Percentiles rank a stretch among this genome's conserved stretches.
phyloP scores from a whole-genome alignment of 83 land plant genomes.

The Picea engelmannii region DNA sequence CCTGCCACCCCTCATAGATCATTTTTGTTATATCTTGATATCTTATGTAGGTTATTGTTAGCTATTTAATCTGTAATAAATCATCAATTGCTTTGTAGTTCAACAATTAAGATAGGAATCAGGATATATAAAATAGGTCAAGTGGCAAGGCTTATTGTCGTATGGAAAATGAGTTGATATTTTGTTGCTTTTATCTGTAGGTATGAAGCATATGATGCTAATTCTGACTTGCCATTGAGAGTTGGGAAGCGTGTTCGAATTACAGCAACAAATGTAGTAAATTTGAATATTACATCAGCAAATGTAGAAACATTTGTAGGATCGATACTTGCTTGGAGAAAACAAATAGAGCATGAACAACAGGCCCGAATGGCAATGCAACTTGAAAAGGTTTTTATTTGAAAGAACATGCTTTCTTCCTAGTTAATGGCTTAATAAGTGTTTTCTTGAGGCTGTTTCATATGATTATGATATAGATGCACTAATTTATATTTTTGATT shows the following conservation, averaged over 20 bases:
- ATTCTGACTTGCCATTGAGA: constrained; percentile 38
- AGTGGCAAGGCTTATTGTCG: no score
- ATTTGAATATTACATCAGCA: constrained; percentile 84
- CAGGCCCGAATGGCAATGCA: constrained; percentile 47
- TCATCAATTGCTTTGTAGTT: no score
- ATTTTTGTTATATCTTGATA: no score
- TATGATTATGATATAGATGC: not conserved
- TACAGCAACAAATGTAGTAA: constrained; percentile 81
- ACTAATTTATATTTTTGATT: not conserved
- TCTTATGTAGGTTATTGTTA: no score
- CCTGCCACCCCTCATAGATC: no score
- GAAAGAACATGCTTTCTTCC: constrained; percentile 4
- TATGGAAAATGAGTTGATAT: no score
- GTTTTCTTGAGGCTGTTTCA: not conserved
- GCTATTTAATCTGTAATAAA: no score
- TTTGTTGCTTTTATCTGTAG: constrained; percentile 35
- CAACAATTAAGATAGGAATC: no score
- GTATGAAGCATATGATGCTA: constrained; percentile 80
- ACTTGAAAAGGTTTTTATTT: constrained; percentile 26
- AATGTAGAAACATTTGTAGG: constrained; percentile 78
- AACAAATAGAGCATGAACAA: constrained; percentile 67
- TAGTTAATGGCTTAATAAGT: not conserved
- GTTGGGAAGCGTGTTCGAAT: constrained; percentile 81
- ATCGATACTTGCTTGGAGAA: constrained; percentile 76
- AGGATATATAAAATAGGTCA: no score